These are phyloP conservation scores for Leccinum boreale DNA, from an alignment of 768 basidiomycete species.

Conservation along the genomic window DNA sequence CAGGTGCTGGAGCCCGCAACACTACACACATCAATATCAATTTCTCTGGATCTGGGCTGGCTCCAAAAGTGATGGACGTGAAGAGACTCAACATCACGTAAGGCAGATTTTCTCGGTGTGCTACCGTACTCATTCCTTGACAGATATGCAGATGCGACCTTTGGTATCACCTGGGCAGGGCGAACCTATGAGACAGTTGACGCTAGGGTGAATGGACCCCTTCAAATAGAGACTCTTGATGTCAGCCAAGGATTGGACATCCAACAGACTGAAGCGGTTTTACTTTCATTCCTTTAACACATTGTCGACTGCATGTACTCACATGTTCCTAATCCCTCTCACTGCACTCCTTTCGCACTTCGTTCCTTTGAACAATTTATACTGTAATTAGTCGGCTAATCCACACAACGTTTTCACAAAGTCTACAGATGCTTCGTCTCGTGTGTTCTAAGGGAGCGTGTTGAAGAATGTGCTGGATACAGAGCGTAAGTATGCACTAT, in stretches of 20 bases:
- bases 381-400: background rate
- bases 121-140: background rate
- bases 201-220: slow-evolving; percentile 38
- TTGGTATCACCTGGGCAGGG: slow-evolving; percentile 55
- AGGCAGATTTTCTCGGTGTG: background rate
- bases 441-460: slow-evolving; percentile 53
- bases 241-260: slow-evolving; percentile 43
- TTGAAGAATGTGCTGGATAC: too few species aligned
- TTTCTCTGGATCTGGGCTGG: slow-evolving; percentile 29
- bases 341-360: too few species aligned
- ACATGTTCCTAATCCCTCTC: too few species aligned
- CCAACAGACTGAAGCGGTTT: slow-evolving; percentile 44
- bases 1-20: slow-evolving; percentile 33
- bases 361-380: too few species aligned
- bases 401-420: slow-evolving; percentile 45
- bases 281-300: slow-evolving; percentile 23
- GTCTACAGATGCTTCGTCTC: slow-evolving; percentile 55
- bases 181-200: slow-evolving; percentile 54
- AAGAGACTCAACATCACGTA: slow-evolving; percentile 51
- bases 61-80: slow-evolving; percentile 36
- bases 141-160: slow-evolving; percentile 48
- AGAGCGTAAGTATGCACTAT: background rate
- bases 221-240: slow-evolving; percentile 27
- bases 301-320: background rate
- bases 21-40: slow-evolving; percentile 42